Percentiles rank a stretch among this genome's conserved stretches.
phyloP scores from a whole-genome alignment of 129 eudicot species.

The sunflower (Helianthus annuus) region DNA sequence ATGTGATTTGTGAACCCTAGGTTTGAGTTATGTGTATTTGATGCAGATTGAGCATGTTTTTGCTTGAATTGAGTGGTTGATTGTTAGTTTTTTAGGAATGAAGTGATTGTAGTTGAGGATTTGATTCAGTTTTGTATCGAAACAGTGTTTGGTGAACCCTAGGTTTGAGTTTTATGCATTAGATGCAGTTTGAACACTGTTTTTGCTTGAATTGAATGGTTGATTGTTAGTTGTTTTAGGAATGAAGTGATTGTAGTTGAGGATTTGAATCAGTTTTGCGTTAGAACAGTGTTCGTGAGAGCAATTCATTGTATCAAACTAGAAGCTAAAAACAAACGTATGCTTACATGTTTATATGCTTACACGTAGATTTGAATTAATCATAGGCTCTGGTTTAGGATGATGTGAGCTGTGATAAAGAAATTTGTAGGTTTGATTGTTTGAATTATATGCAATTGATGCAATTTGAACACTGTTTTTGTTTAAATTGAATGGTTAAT shows the following conservation, averaged over 20 bases:
- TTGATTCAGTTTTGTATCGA: constrained; percentile 9
- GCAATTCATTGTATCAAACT: background rate
- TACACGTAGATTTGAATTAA: background rate
- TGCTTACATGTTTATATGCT: background rate
- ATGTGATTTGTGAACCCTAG: constrained; percentile 2
- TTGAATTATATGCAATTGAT: constrained; percentile 9
- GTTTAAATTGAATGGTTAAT: background rate
- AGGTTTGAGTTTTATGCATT: constrained; percentile 11
- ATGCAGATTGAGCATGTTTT: constrained; percentile 1
- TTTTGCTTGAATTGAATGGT: background rate
- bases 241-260: background rate
- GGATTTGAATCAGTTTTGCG: constrained; percentile 13
- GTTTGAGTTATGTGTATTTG: background rate
- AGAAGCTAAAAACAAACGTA: background rate
- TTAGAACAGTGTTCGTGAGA: background rate
- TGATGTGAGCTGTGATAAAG: background rate
- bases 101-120: background rate
- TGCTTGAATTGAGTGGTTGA: background rate
- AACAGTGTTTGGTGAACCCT: background rate
- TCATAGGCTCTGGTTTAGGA: background rate
- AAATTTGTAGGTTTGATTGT: background rate
- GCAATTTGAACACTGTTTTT: background rate
- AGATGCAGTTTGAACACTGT: background rate
- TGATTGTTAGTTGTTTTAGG: background rate
- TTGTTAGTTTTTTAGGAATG: background rate